phyloP scores from a whole-genome alignment of 306 rosid species.

The Adenanthera pavonina region DNA sequence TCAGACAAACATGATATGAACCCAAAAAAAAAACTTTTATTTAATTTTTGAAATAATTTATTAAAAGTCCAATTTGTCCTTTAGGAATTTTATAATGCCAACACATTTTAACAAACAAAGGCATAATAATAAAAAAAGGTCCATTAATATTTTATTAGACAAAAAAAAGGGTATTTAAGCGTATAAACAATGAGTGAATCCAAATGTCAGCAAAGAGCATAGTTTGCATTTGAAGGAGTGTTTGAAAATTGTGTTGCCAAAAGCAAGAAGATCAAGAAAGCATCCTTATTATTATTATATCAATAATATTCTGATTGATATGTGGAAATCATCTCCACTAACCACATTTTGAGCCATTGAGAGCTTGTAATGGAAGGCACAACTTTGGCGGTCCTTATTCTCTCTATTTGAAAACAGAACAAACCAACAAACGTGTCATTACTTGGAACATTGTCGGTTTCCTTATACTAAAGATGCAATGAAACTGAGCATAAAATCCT shows the following conservation, averaged over 20 bases:
- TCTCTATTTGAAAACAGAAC: constrained; percentile 25
- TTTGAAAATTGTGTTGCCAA: constrained; percentile 9
- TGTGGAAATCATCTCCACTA: constrained; percentile 35
- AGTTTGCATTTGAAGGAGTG: not conserved
- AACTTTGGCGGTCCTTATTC: constrained; percentile 5
- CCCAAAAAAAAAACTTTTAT: too few relatives aligned
- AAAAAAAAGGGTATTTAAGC: not conserved
- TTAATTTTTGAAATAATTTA: too few relatives aligned
- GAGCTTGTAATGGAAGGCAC: constrained; percentile 29
- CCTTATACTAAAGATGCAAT: constrained; percentile 30
- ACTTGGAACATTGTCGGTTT: constrained; percentile 42
- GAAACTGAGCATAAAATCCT: constrained; percentile 33
- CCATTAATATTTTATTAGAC: not conserved
- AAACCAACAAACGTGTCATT: constrained; percentile 39
- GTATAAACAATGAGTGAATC: not conserved
- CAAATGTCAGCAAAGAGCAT: constrained; percentile 16
- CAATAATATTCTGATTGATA: constrained; percentile 32
- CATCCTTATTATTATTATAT: not conserved
- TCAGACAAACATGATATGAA: too few relatives aligned
- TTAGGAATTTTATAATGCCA: too few relatives aligned
- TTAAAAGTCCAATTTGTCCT: too few relatives aligned
- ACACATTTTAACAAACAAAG: too few relatives aligned
- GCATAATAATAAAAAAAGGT: not conserved
- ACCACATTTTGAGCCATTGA: constrained; percentile 4
- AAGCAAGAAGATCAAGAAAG: constrained; percentile 10